Evolutionary conservation across 2,329 filamentous ascomycete genomes (phyloP), one percentile per base, ranked within the genome.

Genomic region (Pyrenochaeta sp.): DNA sequence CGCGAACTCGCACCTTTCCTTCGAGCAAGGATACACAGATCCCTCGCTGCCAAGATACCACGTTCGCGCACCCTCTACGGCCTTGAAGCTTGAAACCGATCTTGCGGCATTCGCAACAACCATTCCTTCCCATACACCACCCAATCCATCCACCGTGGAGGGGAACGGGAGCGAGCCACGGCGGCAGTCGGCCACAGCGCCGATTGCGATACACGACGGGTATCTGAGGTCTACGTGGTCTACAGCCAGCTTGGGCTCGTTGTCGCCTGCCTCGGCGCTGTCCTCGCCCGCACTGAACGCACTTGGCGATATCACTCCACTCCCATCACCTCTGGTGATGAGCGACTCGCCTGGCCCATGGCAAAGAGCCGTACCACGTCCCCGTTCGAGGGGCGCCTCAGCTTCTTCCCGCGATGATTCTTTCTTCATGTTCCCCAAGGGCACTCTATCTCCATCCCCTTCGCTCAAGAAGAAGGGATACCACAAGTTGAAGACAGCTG

Each of bases 221-320:
- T 67, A 66, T 43, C 56, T 80, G 53, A 63, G 77, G 45, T 77
- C 73, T 37, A 73, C 72, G 27, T 69, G 79, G 43, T 81, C 79
- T 2, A 74, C 74, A 14, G 72, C 69, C 39, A 80, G 79, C 63
- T 75, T 81, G 58, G 77, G 75, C 3, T 81, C 79, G 29, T 63
- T 79, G 17, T 81, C 79, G 33, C 78, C 77, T 10, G 75, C 71
- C 37, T 80, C 79, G 10, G 75, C 75, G 30, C 69, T 82, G 18
- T 76, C 79, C 21, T 82, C 80, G 51, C 81, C 81, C 20, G 78
- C 77, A 21, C 73, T 83, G 18, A 76, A 77, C 52, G 78, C 80
- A 11, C 76, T 83, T 67, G 64, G 75, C 39, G 80, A 83, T 61
- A 74, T 83, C 46, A 83, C 80, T n/a, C 81, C 81, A 32, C 72